Conservation (phyloP, 2,329 filamentous ascomycete genomes). For the Aschersonia sp. region DNA sequence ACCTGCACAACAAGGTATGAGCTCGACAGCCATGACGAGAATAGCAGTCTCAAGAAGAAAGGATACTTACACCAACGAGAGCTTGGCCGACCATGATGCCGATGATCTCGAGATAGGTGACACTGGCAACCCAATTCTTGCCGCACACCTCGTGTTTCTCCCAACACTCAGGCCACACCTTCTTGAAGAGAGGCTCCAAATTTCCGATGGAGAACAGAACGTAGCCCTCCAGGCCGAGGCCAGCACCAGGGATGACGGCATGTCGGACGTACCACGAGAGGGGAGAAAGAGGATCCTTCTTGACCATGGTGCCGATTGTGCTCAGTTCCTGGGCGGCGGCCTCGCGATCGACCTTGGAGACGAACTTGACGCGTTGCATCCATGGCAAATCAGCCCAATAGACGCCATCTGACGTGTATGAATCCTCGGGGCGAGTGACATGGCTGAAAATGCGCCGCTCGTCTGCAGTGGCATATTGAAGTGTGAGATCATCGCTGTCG, state of each 20-base stretch:
- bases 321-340: conserved; percentile 56
- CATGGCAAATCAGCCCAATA: conserved; percentile 89
- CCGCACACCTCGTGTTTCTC: conserved; percentile 49
- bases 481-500: conserved; percentile 31
- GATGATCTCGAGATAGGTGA: conserved; percentile 84
- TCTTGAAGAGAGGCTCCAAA: conserved; percentile 65
- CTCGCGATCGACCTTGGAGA: conserved; percentile 54
- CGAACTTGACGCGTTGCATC: conserved; percentile 56
- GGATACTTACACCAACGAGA: conserved; percentile 54
- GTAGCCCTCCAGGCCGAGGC: conserved; percentile 85
- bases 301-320: conserved; percentile 64
- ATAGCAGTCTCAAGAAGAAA: neutral
- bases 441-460: conserved; percentile 56
- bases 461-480: conserved; percentile 26
- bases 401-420: conserved; percentile 63
- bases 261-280: conserved; percentile 80
- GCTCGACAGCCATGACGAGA: neutral
- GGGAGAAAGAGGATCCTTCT: conserved; percentile 72
- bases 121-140: conserved; percentile 65
- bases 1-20: conserved; percentile 19
- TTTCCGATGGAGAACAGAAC: conserved; percentile 96
- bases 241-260: conserved; percentile 83
- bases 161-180: conserved; percentile 72
- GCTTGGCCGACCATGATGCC: conserved; percentile 94
- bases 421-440: conserved; percentile 77